Percentiles rank a stretch among this genome's conserved stretches.
Conservation (phyloP, 2,329 filamentous ascomycete species). For the Fusarium globosum region DNA sequence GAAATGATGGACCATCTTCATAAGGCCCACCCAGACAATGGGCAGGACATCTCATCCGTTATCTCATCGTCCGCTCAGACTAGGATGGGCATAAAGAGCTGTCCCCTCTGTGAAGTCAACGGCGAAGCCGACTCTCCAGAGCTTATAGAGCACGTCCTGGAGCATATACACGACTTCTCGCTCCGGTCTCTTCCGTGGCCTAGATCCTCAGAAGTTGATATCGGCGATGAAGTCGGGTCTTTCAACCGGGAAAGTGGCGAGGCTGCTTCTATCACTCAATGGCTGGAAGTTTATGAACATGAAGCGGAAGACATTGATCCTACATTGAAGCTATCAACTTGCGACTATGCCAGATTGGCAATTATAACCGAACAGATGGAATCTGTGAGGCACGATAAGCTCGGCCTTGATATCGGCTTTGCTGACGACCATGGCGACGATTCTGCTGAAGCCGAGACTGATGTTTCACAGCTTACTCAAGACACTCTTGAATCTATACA, state of each 20-base stretch:
- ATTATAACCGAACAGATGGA: rapidly evolving
- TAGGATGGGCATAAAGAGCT: not conserved
- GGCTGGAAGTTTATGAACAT: not conserved
- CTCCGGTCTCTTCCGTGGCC: not conserved
- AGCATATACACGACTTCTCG: not conserved
- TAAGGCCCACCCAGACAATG: too few relatives aligned
- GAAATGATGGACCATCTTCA: not conserved
- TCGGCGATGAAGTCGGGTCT: not conserved
- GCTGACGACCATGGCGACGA: not conserved
- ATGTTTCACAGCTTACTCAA: rapidly evolving
- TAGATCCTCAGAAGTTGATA: rapidly evolving
- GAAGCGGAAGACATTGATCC: rapidly evolving
- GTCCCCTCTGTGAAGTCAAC: not conserved
- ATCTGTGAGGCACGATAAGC: rapidly evolving
- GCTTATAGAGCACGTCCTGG: not conserved
- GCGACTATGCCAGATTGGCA: not conserved
- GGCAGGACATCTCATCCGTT: rapidly evolving
- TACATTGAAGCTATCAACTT: rapidly evolving
- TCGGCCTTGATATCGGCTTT: not conserved
- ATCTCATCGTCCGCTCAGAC: not conserved
- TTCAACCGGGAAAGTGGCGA: rapidly evolving
- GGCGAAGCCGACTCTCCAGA: rapidly evolving
- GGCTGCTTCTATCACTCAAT: not conserved
- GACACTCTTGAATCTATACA: not conserved
- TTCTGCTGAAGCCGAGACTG: not conserved